phyloP scores from a whole-genome alignment of 1,139 yeast genomes.

The Candida tunisiensis region DNA sequence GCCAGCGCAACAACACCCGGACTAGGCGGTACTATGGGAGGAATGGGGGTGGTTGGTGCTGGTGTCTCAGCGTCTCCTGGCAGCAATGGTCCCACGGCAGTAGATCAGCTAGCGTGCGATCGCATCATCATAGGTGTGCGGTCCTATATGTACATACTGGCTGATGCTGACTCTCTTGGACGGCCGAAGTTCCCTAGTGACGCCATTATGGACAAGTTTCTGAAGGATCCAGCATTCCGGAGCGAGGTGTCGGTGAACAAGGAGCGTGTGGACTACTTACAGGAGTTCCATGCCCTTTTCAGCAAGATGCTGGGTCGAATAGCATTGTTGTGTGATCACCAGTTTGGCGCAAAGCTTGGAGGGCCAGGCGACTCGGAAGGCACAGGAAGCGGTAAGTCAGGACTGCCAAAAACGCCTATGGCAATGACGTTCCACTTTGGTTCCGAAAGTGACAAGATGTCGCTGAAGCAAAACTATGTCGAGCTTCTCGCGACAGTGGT shows the following conservation, averaged over 20 bases:
- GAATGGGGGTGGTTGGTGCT: too few species aligned
- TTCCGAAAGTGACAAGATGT: constrained; percentile 12
- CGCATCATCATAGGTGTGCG: constrained; percentile 51
- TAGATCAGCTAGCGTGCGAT: too few species aligned
- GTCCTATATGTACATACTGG: constrained; percentile 52
- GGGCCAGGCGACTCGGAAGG: constrained; percentile 5
- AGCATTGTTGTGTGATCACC: constrained; percentile 39
- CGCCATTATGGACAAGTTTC: too few species aligned
- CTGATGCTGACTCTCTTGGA: constrained; percentile 37
- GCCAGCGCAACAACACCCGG: too few species aligned
- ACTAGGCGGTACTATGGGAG: too few species aligned
- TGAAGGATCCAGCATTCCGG: too few species aligned
- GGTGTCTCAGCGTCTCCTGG: too few species aligned
- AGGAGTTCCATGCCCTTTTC: constrained; percentile 43
- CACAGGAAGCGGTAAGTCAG: constrained; percentile 3
- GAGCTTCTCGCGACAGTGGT: constrained; percentile 58
- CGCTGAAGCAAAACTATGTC: constrained; percentile 22
- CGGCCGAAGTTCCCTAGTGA: constrained; percentile 61
- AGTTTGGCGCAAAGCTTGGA: constrained; percentile 10
- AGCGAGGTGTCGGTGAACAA: too few species aligned
- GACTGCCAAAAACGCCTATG: constrained; percentile 17
- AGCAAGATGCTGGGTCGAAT: constrained; percentile 44
- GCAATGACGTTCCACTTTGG: constrained; percentile 33
- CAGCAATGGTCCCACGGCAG: too few species aligned
- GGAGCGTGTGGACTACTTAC: too few species aligned